phyloP scores from a whole-genome alignment of 495 filamentous ascomycete species.

The Neurospora sp. region DNA sequence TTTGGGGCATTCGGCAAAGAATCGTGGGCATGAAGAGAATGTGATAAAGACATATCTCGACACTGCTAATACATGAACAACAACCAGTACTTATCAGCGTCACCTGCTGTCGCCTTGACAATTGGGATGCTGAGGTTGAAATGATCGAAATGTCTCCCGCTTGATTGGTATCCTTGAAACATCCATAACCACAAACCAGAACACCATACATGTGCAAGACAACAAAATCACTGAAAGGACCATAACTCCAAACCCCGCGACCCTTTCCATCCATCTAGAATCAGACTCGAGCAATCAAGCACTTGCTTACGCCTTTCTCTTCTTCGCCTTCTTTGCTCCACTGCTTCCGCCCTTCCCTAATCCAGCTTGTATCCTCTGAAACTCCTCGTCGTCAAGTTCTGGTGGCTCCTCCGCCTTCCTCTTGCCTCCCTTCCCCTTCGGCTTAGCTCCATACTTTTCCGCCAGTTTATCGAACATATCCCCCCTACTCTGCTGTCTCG shows the following conservation, averaged over 20 bases:
- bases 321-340: constrained; percentile 33
- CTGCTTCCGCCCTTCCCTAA: not conserved
- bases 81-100: not conserved
- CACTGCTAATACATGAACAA: not conserved
- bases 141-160: not conserved
- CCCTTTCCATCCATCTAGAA: not conserved
- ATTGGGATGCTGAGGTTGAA: not conserved
- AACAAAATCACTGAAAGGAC: not conserved
- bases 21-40: too few species aligned
- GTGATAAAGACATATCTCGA: not conserved
- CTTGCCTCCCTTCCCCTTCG: constrained; percentile 34
- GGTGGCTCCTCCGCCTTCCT: constrained; percentile 42
- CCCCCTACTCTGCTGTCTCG: constrained; percentile 26
- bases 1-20: too few species aligned
- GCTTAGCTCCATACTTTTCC: constrained; percentile 56
- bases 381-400: constrained; percentile 60
- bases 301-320: constrained; percentile 10
- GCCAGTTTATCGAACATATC: constrained; percentile 58
- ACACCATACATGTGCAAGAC: not conserved
- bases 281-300: not conserved
- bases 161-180: not conserved
- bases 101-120: not conserved
- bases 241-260: not conserved
- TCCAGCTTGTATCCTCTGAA: constrained; percentile 36
- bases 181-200: not conserved